Base-by-base conservation (phyloP, 2,329 filamentous ascomycete species). In the Penicillium sp. region DNA sequence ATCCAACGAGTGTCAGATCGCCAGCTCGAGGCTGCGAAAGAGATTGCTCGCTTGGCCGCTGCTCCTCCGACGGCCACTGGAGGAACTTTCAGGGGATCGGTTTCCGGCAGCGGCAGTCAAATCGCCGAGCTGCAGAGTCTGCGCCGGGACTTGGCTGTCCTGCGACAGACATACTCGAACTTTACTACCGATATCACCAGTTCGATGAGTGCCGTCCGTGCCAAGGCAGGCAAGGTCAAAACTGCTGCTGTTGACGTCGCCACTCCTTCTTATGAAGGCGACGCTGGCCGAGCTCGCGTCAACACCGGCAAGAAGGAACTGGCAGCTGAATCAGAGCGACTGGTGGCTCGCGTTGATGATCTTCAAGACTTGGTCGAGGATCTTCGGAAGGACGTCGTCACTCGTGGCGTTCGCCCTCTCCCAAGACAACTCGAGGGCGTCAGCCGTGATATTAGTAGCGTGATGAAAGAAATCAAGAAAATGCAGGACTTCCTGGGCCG, bases 331-430 rank as follows among this genome's bases (percentile, higher is more conserved):
- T 95, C 89, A 0, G 92, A 97, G 69, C 86, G 84, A 55, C 84
- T 99, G 49, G 91, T 99, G 58, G 86, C 83, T 59, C 87, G 89
- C 64, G 93, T 99, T 10, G 93, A 99, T 66, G 92, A 97, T 64
- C 80, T 99, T n/a, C 93, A 97, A 72, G 93, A 99, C 69, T 78
- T 93, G 46, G 89, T 99, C 16, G 93, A 99, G 70, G 93, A 99
- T 66, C 80, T 99, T 36, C 89, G 93, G 53, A 97, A 99, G 74
- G 93, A 99, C 65, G 93, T 99, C 38, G 93, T 99, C 39, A 80
- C 84, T 50, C 88, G 93, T 51, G 93, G 93, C 49, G 93, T 99
- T 38, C 86, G 93, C 30, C 93, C 93, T 8, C 76, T 95, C 30
- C 91, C 92, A 5, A 83, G 91, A 52, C 91, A 96, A 74, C 82